Evolutionary conservation across 2,329 filamentous ascomycete genomes (phyloP).

Genomic region (Dothideomycetes sp.): DNA sequence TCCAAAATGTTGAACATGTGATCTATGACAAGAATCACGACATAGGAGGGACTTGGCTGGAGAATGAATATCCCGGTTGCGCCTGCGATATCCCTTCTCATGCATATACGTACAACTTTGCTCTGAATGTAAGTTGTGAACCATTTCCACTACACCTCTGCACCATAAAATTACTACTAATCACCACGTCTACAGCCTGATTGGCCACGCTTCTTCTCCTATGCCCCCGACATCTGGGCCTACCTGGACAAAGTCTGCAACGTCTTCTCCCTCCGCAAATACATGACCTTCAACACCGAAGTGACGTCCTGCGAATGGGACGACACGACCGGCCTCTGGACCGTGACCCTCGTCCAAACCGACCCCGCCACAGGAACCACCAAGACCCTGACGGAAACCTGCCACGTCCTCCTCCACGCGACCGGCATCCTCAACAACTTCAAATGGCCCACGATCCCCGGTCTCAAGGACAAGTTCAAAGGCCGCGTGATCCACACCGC

Average conservation of each 20-base stretch:
- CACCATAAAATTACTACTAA: no score
- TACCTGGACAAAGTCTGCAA: constrained; percentile 40
- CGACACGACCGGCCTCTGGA: constrained; percentile 38
- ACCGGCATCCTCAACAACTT: constrained; percentile 32
- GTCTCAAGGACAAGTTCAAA: constrained; percentile 33
- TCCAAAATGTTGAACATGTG: constrained; percentile 34
- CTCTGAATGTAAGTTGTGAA: constrained; percentile 21
- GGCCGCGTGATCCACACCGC: constrained; percentile 33
- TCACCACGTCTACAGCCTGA: constrained; percentile 26
- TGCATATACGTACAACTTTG: constrained; percentile 34
- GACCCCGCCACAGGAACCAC: constrained; percentile 20
- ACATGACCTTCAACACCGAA: constrained; percentile 41
- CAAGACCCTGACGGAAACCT: constrained; percentile 32
- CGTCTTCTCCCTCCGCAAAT: constrained; percentile 38
- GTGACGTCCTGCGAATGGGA: constrained; percentile 38
- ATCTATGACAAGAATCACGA: constrained; percentile 38
- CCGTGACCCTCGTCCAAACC: constrained; percentile 34
- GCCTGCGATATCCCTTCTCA: constrained; percentile 37
- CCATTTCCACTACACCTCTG: no score
- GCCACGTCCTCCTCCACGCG: constrained; percentile 32
- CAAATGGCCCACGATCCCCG: constrained; percentile 26
- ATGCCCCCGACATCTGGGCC: constrained; percentile 35
- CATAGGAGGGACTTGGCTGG: constrained; percentile 35
- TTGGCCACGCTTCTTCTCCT: constrained; percentile 37
- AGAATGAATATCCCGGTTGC: constrained; percentile 29